Conservation (phyloP, 176 grass and related monocot species). For the Miscanthus lutarioriparius region DNA sequence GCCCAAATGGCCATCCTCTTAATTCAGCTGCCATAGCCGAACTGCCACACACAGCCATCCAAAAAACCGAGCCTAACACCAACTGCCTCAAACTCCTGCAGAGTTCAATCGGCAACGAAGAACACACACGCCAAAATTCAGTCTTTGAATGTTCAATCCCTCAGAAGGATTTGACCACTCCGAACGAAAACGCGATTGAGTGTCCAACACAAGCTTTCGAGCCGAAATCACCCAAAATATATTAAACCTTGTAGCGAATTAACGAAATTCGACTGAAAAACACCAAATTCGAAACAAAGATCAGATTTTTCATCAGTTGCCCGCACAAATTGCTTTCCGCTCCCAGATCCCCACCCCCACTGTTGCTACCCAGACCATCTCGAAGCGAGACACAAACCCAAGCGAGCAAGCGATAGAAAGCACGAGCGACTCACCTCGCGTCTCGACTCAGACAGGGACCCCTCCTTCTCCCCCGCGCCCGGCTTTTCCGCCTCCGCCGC, state of each 20-base stretch:
- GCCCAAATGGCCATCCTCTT: neutral
- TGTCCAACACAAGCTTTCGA: neutral
- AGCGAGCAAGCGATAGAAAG: slow-evolving; percentile 8
- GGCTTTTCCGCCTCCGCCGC: slow-evolving; percentile 27
- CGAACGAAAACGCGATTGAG: neutral
- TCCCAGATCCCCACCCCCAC: slow-evolving; percentile 27
- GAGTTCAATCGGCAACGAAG: neutral
- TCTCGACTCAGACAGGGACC: slow-evolving; percentile 4
- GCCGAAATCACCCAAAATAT: slow-evolving; percentile 35
- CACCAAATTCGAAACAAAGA: neutral
- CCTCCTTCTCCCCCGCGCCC: slow-evolving; percentile 18
- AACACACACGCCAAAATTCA: neutral
- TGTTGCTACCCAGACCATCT: slow-evolving; percentile 1
- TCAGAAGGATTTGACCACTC: neutral
- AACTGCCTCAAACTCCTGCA: neutral
- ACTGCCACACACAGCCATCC: neutral
- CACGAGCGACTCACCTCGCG: slow-evolving; percentile 34
- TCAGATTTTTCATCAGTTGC: neutral
- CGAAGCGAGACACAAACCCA: neutral
- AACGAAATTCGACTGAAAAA: neutral
- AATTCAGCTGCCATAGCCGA: neutral
- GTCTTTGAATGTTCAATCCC: neutral
- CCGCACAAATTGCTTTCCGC: neutral
- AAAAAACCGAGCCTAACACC: neutral
- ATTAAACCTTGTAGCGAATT: neutral